These are phyloP conservation scores for Pugionium dolabratum DNA, from an alignment of 345 rosid genomes.

Conservation along the genomic window DNA sequence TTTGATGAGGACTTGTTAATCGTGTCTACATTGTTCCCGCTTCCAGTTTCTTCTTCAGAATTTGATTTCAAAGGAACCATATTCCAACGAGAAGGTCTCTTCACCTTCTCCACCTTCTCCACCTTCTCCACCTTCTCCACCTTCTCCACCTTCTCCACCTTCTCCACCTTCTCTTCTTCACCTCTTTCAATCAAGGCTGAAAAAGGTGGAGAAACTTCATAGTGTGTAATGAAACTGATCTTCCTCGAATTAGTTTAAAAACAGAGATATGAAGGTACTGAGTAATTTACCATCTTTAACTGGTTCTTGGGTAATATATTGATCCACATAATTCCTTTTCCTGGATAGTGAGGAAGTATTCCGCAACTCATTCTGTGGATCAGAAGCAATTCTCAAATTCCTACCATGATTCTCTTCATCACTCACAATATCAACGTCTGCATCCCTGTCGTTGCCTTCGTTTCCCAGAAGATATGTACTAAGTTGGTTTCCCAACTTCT, in stretches of 20 bases:
- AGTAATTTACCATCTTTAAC: constrained; percentile 44
- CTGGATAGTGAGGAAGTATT: constrained; percentile 44
- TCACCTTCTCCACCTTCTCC: constrained; percentile 30
- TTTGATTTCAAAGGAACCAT: constrained; percentile 38
- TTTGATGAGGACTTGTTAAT: constrained; percentile 40
- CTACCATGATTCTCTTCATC: constrained; percentile 58
- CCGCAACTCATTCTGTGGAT: constrained; percentile 45
- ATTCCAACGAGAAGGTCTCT: constrained; percentile 49
- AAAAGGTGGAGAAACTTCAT: constrained; percentile 27
- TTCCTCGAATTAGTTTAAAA: not conserved
- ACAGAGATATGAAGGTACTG: not conserved
- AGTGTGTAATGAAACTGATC: not conserved
- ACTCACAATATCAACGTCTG: constrained; percentile 59
- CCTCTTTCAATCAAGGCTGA: constrained; percentile 35
- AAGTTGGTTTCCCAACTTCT: constrained; percentile 74
- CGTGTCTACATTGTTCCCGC: constrained; percentile 36
- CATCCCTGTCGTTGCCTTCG: constrained; percentile 63
- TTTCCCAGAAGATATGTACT: constrained; percentile 46
- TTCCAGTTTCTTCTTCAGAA: constrained; percentile 49
- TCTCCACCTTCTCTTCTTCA: constrained; percentile 33
- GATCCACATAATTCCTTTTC: constrained; percentile 47
- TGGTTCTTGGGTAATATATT: constrained; percentile 43
- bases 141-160: too few relatives aligned
- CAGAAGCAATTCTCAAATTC: constrained; percentile 27
- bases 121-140: too few relatives aligned